Percentiles rank a stretch among this genome's conserved stretches.
Evolutionary conservation across 202 grass and related monocot species (phyloP).

Genomic region (Elaeis oleifera): DNA sequence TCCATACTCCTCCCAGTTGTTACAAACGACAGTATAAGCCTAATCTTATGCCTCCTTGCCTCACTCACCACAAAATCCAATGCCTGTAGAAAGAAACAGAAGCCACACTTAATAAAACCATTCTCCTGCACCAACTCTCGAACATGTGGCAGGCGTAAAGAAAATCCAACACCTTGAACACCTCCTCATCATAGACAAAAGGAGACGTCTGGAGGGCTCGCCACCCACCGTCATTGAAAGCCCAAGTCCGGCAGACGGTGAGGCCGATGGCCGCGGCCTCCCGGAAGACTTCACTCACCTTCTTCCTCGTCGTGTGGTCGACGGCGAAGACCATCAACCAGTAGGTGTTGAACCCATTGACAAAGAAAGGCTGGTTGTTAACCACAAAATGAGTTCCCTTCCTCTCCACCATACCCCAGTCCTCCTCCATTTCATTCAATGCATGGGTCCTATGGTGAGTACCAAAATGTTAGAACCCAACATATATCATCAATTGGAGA

Average conservation of each 20-base stretch:
- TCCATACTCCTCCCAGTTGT: slow-evolving; percentile 75
- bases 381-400: slow-evolving; percentile 33
- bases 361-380: slow-evolving; percentile 39
- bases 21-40: slow-evolving; percentile 55
- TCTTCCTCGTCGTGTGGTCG: slow-evolving; percentile 33
- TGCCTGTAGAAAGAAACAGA: slow-evolving; percentile 27
- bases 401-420: slow-evolving; percentile 44
- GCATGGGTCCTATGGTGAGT: slow-evolving; percentile 1
- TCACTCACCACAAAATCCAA: slow-evolving; percentile 82
- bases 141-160: no score
- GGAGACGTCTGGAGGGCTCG: slow-evolving; percentile 59
- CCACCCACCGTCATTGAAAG: slow-evolving; percentile 59
- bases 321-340: slow-evolving; percentile 76
- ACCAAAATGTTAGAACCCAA: no score
- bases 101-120: no score
- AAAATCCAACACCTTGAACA: slow-evolving; percentile 40
- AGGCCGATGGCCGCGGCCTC: slow-evolving; percentile 38
- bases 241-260: slow-evolving; percentile 85
- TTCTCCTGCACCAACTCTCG: no score
- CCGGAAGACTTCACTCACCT: slow-evolving; percentile 34
- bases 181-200: slow-evolving; percentile 46
- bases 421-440: slow-evolving; percentile 13
- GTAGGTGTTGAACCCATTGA: slow-evolving; percentile 82
- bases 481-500: no score
- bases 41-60: slow-evolving; percentile 49